Evolutionary conservation across 352 stramenopile species (phyloP).

Genomic region (Globisporangium takayamanum): DNA sequence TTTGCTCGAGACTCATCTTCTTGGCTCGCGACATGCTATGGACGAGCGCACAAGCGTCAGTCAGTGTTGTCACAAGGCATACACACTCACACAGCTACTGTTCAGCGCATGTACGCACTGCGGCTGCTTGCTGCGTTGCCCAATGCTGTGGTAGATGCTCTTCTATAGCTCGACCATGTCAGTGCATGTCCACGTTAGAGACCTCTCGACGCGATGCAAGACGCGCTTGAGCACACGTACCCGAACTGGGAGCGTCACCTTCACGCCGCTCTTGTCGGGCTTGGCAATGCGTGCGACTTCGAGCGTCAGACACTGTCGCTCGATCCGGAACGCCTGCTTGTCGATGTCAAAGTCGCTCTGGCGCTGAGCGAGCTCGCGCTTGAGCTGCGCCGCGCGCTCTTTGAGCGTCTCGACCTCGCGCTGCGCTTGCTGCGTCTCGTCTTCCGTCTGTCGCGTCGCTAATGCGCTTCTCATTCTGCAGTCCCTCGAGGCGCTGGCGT

Average conservation of each 20-base stretch:
- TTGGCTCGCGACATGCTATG: conserved; percentile 33
- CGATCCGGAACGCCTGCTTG: conserved; percentile 37
- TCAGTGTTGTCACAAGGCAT: background rate
- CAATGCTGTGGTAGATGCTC: conserved; percentile 33
- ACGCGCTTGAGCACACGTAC: conserved; percentile 8
- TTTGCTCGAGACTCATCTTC: conserved; percentile 51
- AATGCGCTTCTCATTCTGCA: conserved; percentile 36
- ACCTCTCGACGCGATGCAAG: background rate
- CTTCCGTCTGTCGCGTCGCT: conserved; percentile 25
- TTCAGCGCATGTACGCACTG: conserved; percentile 12
- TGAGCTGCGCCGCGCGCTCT: conserved; percentile 21
- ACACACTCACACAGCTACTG: background rate
- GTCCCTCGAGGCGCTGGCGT: conserved; percentile 30
- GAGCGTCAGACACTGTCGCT: conserved; percentile 36
- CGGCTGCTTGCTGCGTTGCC: conserved; percentile 30
- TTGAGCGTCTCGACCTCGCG: conserved; percentile 39
- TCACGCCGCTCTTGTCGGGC: conserved; percentile 28
- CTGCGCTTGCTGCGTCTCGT: conserved; percentile 29
- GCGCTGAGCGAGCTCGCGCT: conserved; percentile 31
- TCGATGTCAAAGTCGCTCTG: conserved; percentile 42
- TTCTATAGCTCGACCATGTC: background rate
- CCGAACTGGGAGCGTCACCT: conserved; percentile 20
- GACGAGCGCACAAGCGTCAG: background rate
- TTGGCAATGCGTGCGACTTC: conserved; percentile 44
- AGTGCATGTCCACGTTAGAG: background rate